Evolutionary conservation across 495 filamentous ascomycete species (phyloP).

Genomic region (Hypomontagnella submonticulosa): DNA sequence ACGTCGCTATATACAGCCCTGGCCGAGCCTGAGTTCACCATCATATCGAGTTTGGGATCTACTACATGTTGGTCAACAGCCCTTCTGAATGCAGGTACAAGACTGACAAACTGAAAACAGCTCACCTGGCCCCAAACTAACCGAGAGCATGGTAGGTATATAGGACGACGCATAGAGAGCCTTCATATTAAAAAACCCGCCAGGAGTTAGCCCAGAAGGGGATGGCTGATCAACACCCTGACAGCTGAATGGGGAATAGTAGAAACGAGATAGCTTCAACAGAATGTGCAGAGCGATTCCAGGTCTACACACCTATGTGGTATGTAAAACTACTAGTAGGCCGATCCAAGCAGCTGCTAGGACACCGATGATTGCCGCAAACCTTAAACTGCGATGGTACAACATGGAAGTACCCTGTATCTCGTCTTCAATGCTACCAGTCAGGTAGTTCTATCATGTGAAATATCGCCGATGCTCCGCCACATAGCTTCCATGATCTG

Average conservation of each 20-base stretch:
- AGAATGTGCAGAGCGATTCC: constrained; percentile 3
- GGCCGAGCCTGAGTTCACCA: too few species aligned
- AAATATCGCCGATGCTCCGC: constrained; percentile 11
- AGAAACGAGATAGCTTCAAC: constrained; percentile 14
- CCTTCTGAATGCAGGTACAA: constrained; percentile 30
- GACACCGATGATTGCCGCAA: constrained; percentile 22
- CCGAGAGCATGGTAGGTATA: constrained; percentile 16
- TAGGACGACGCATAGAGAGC: constrained; percentile 1
- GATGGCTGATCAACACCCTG: constrained; percentile 9
- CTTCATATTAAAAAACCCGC: constrained; percentile 8
- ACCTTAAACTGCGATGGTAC: constrained; percentile 19
- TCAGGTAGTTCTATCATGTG: constrained; percentile 24
- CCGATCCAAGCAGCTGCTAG: constrained; percentile 17
- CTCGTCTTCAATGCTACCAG: constrained; percentile 3
- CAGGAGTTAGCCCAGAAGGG: constrained; percentile 10
- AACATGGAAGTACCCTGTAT: constrained; percentile 28
- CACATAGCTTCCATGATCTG: constrained; percentile 1
- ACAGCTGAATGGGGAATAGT: constrained; percentile 19
- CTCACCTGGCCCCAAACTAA: constrained; percentile 13
- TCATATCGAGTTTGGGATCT: background rate
- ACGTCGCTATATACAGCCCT: too few species aligned
- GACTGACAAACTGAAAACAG: constrained; percentile 11
- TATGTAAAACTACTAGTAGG: background rate
- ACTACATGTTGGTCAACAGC: background rate
- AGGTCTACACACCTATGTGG: too few species aligned